phyloP scores from a whole-genome alignment of 306 rosid species.

The Pyrus pyrifolia region DNA sequence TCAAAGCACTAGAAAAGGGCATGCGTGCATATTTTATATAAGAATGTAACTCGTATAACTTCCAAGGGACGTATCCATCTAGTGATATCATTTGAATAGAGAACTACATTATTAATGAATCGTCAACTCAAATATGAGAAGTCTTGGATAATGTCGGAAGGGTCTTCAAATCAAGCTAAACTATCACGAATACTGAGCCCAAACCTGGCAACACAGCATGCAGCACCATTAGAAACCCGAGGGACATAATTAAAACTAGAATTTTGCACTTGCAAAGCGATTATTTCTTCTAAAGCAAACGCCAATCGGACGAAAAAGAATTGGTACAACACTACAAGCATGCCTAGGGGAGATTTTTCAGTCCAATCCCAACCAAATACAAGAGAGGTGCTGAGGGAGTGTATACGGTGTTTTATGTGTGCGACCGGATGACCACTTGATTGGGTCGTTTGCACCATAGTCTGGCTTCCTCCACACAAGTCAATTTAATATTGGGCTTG shows the following conservation, averaged over 20 bases:
- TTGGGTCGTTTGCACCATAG: neutral
- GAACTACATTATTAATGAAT: neutral
- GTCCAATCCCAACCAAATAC: too few species aligned
- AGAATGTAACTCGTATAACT: neutral
- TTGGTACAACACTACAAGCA: too few species aligned
- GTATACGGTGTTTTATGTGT: neutral
- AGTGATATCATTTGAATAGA: neutral
- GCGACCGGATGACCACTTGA: neutral
- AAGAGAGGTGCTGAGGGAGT: too few species aligned
- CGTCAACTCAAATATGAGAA: neutral
- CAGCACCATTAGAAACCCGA: too few species aligned
- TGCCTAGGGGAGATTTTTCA: too few species aligned
- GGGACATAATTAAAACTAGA: too few species aligned
- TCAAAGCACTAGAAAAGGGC: neutral
- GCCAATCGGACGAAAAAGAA: too few species aligned
- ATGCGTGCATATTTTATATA: neutral
- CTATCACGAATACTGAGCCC: too few species aligned
- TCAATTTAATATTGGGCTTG: neutral
- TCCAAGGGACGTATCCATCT: neutral
- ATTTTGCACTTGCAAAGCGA: too few species aligned
- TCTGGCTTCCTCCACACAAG: neutral
- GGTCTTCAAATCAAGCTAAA: too few species aligned
- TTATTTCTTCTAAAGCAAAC: too few species aligned
- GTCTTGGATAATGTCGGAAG: accelerated
- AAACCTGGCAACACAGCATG: too few species aligned